Evolutionary conservation across 306 rosid species (phyloP), one percentile per base, ranked within the genome.

Genomic region (Corylus heterophylla): DNA sequence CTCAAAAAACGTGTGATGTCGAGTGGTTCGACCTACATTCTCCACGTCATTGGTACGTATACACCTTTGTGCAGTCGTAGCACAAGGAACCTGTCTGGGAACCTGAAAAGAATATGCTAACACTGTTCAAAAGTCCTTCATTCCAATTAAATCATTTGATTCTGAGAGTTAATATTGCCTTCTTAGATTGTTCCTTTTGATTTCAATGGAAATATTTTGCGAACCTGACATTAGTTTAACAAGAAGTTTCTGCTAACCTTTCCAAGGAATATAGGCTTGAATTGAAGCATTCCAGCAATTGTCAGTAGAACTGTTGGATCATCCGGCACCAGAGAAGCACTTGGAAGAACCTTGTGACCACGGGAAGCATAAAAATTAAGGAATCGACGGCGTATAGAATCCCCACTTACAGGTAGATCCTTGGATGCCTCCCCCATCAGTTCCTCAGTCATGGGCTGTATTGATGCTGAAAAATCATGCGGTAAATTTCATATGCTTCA

Each of bases 211-310:
- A 72, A 71, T 52, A 73, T 22, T 16, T 22, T 47, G 14, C 6
- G 29, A 73, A 52, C 12, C 47, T 39, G 44, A 12, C 50, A 71
- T 62, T 22, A 37, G 39, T 31, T 59, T 18, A 78, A 35, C 47
- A 58, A 11, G 59, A 47, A 54, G 56, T 61, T 71, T 48, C 50
- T 14, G 48, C 16, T 70, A 74, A 92, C 91, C 94, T 90, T 93
- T 56, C 97, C 98, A 7, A 95, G 93, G 81, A 95, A 95, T 76
- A 90, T 88, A 59, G 95, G 97, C 78, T 95, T 95, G 83, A 92
- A 95, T 80, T 95, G 97, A 87, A 95, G 97, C 98, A 95, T 95
- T 49, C 98, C 97, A 44, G 98, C 98, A 69, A 95, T 92, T n/a
- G 98, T 95, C 74, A 95, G 87, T 22, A 91, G 88, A 82, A 92